phyloP scores from a whole-genome alignment of 371 early-diverging fungal genomes.

The Cokeromyces recurvatus region DNA sequence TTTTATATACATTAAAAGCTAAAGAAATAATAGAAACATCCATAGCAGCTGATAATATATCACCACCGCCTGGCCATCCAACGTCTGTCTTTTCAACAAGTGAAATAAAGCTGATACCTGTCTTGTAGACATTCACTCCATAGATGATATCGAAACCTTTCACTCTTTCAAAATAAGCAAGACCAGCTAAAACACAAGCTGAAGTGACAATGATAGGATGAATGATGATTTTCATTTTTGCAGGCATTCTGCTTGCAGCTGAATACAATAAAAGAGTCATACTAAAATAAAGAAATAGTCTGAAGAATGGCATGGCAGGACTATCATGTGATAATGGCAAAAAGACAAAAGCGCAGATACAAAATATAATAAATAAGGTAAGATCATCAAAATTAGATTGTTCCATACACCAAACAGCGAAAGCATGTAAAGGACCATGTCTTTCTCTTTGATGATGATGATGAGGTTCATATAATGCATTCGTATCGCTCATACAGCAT shows the following conservation, averaged over 20 bases:
- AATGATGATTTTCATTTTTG: slow-evolving; percentile 4
- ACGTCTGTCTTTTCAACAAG: slow-evolving; percentile 17
- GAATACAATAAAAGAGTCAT: slow-evolving; percentile 15
- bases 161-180: slow-evolving; percentile 20
- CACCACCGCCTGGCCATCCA: slow-evolving; percentile 32
- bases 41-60: slow-evolving; percentile 23
- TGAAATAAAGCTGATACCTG: slow-evolving; percentile 10
- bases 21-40: slow-evolving; percentile 29
- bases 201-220: slow-evolving; percentile 26
- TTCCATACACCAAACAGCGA: slow-evolving; percentile 19
- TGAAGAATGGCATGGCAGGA: slow-evolving; percentile 18
- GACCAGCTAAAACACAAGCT: slow-evolving; percentile 17
- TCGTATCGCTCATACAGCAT: too few relatives aligned
- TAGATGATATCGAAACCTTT: slow-evolving; percentile 20
- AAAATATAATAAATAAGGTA: slow-evolving; percentile 10
- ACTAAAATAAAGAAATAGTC: slow-evolving; percentile 19
- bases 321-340: slow-evolving; percentile 18
- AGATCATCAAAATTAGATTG: slow-evolving; percentile 19
- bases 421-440: slow-evolving; percentile 10
- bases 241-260: slow-evolving; percentile 12
- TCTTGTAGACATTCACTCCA: slow-evolving; percentile 11
- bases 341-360: slow-evolving; percentile 18
- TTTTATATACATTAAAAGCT: slow-evolving; percentile 25
- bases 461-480: slow-evolving; percentile 1
- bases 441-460: slow-evolving; percentile 1